These are phyloP conservation scores for Rhodotorula mucilaginosa DNA, from an alignment of 1,284 basidiomycete genomes.

Conservation along the genomic window DNA sequence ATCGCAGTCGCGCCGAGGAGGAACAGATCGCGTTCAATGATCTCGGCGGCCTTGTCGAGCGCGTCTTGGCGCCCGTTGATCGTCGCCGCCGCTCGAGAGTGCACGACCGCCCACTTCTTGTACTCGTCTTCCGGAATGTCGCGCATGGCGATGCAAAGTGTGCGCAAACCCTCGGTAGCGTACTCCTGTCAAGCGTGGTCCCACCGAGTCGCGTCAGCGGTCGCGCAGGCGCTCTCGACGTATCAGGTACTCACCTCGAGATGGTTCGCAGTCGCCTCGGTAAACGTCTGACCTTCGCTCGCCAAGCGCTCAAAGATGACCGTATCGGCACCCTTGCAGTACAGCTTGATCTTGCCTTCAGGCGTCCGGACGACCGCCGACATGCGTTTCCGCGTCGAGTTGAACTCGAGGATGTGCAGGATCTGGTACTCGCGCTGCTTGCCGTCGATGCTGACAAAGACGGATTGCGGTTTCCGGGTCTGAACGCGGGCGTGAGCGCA, in stretches of 20 bases:
- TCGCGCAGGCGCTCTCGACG: background rate
- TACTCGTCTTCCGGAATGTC: constrained; percentile 91
- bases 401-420: constrained; percentile 97
- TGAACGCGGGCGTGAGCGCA: constrained; percentile 46
- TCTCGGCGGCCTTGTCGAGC: constrained; percentile 88
- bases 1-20: constrained; percentile 95
- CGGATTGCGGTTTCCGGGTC: constrained; percentile 93
- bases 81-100: constrained; percentile 86
- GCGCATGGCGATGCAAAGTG: constrained; percentile 91
- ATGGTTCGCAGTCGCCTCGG: constrained; percentile 82
- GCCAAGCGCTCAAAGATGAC: constrained; percentile 87
- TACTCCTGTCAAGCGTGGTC: constrained; percentile 63
- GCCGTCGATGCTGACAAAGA: constrained; percentile 80
- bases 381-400: constrained; percentile 96
- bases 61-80: constrained; percentile 91
- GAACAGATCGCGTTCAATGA: constrained; percentile 91
- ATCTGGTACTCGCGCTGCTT: constrained; percentile 78
- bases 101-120: constrained; percentile 78
- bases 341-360: constrained; percentile 88
- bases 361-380: constrained; percentile 86
- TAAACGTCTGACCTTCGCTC: constrained; percentile 71
- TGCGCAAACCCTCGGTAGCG: constrained; percentile 92
- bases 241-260: constrained; percentile 65
- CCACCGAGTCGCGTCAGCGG: background rate
- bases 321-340: constrained; percentile 96